Conservation (phyloP, 2,329 filamentous ascomycete genomes). For the Rhynchosporium secalis region DNA sequence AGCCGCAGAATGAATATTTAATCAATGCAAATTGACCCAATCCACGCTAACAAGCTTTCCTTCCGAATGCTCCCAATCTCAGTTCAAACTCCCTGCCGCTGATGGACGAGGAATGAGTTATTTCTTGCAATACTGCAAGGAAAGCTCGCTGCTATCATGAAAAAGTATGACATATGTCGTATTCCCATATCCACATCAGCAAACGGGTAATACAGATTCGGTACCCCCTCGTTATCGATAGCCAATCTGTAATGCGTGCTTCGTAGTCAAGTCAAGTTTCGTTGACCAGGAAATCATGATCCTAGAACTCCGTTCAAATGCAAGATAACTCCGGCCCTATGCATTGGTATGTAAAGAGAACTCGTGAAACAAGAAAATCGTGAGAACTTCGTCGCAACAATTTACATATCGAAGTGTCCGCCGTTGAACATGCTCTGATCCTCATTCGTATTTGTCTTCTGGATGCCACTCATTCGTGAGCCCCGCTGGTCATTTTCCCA, state of each 20-base stretch:
- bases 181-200: conserved; percentile 14
- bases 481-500: conserved; percentile 42
- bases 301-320: conserved; percentile 29
- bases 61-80: conserved; percentile 5
- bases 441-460: conserved; percentile 57
- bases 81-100: background rate
- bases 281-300: background rate
- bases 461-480: conserved; percentile 65
- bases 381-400: conserved; percentile 21
- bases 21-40: background rate
- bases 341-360: conserved; percentile 33
- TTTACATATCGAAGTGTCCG: conserved; percentile 64
- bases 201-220: conserved; percentile 11
- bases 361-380: conserved; percentile 26
- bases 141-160: conserved; percentile 10
- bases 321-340: conserved; percentile 35
- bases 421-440: conserved; percentile 60
- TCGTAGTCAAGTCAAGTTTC: conserved; percentile 2
- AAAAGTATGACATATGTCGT: conserved; percentile 4
- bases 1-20: conserved; percentile 7
- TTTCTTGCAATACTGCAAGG: conserved; percentile 1
- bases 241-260: conserved; percentile 13
- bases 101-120: background rate
- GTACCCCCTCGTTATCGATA: conserved; percentile 5
- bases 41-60: background rate